Evolutionary conservation across 306 rosid genomes (phyloP).

Genomic region (Myrica gale): DNA sequence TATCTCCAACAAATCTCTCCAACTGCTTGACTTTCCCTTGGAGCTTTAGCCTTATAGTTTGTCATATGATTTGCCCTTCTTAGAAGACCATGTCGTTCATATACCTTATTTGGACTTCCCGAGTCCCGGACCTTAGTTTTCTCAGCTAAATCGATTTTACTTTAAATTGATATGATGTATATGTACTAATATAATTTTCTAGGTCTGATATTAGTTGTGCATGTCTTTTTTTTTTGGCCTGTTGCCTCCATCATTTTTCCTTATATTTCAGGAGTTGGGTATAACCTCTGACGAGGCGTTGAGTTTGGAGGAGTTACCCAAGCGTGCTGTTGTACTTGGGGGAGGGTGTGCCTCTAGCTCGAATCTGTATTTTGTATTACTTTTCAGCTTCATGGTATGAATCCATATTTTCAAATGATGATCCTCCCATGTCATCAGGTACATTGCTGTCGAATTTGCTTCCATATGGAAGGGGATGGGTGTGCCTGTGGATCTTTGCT

Average conservation of each 20-base stretch:
- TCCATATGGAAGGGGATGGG: slow-evolving; percentile 99
- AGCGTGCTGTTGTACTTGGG: slow-evolving; percentile 81
- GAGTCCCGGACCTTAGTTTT: neutral
- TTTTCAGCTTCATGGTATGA: slow-evolving; percentile 17
- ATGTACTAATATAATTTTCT: neutral
- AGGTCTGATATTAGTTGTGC: neutral
- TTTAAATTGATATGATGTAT: too few relatives aligned
- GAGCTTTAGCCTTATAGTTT: too few relatives aligned
- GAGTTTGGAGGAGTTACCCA: slow-evolving; percentile 91
- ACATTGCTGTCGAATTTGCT: slow-evolving; percentile 95
- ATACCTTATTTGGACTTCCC: neutral
- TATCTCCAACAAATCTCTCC: too few relatives aligned
- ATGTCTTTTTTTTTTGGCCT: neutral
- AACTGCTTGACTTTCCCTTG: too few relatives aligned
- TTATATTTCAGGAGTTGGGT: slow-evolving; percentile 65
- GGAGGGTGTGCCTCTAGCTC: slow-evolving; percentile 70
- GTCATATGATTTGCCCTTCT: too few relatives aligned
- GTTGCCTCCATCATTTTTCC: neutral
- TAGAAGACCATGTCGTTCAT: too few relatives aligned
- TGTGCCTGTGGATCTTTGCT: slow-evolving; percentile 63
- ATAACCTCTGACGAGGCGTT: slow-evolving; percentile 98
- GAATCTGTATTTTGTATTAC: slow-evolving; percentile 11
- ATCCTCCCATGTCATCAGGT: slow-evolving; percentile 45
- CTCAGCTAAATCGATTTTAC: neutral
- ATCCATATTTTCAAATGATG: slow-evolving; percentile 12